A percentile compares a stretch with the other conserved stretches of the same genome.
Evolutionary conservation across 495 filamentous ascomycete genomes (phyloP).

Genomic region (Penicillium psychrofluorescens): DNA sequence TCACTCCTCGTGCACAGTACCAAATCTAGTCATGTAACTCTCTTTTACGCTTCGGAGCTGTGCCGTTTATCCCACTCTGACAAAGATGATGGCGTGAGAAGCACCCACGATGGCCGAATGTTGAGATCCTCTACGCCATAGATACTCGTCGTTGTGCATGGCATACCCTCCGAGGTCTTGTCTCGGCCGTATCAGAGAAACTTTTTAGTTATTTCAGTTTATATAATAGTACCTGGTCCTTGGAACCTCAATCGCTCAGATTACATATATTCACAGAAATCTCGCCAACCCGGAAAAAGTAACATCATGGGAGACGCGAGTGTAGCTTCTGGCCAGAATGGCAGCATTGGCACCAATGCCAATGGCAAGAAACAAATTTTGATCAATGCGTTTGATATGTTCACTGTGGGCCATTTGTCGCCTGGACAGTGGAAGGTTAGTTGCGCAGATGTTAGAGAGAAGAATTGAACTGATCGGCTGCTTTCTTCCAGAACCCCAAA

Average conservation of each 20-base stretch:
- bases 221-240: no score
- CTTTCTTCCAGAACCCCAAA: constrained; percentile 35
- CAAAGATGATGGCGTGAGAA: constrained; percentile 11
- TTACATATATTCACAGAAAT: no score
- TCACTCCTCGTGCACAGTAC: not conserved
- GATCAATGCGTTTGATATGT: constrained; percentile 60
- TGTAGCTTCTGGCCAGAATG: constrained; percentile 1
- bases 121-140: not conserved
- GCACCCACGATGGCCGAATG: constrained; percentile 3
- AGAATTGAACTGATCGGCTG: not conserved
- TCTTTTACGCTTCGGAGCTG: not conserved
- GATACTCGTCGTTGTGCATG: not conserved
- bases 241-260: no score
- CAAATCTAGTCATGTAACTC: not conserved
- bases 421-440: constrained; percentile 56
- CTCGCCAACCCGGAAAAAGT: not conserved
- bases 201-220: no score
- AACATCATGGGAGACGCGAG: constrained; percentile 13
- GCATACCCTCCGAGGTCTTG: not conserved
- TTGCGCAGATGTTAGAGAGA: not conserved
- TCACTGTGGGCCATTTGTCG: constrained; percentile 54
- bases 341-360: not conserved
- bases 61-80: not conserved
- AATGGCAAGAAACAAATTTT: constrained; percentile 51
- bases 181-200: no score